These are phyloP conservation scores for Podospora tetraspora DNA, from an alignment of 495 filamentous ascomycete species.

Conservation along the genomic window DNA sequence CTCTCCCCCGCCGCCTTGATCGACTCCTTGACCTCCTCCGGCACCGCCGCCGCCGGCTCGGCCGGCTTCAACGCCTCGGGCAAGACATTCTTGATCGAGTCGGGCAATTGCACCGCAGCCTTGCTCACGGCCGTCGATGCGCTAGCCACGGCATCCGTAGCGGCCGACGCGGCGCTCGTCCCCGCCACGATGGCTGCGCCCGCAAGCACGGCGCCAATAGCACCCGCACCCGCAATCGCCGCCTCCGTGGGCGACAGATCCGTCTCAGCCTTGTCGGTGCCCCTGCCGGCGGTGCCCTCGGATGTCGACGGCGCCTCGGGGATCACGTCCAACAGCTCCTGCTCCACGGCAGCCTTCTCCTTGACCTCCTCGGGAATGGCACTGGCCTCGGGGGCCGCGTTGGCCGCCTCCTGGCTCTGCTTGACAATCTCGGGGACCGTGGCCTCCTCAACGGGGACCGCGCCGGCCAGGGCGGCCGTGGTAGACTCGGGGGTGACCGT, in stretches of 20 bases:
- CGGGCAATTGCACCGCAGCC: not conserved
- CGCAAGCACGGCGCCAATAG: slow-evolving; percentile 10
- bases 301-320: slow-evolving; percentile 51
- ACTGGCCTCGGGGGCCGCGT: slow-evolving; percentile 55
- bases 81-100: slow-evolving; percentile 22
- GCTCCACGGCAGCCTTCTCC: slow-evolving; percentile 58
- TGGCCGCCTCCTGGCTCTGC: slow-evolving; percentile 59
- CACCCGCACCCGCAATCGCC: slow-evolving; percentile 18
- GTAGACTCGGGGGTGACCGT: slow-evolving; percentile 64
- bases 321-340: slow-evolving; percentile 56
- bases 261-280: slow-evolving; percentile 44
- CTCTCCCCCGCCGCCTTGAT: not conserved
- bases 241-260: slow-evolving; percentile 36
- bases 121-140: not conserved
- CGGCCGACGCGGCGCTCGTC: not conserved
- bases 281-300: slow-evolving; percentile 47
- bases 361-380: slow-evolving; percentile 49
- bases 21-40: not conserved
- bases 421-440: slow-evolving; percentile 62
- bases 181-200: not conserved
- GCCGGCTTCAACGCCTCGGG: slow-evolving; percentile 1
- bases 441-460: slow-evolving; percentile 36
- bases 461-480: slow-evolving; percentile 63
- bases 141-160: not conserved
- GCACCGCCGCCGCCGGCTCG: not conserved